Conservation (phyloP, 2,329 filamentous ascomycete species). For the Colletotrichum noveboracense region DNA sequence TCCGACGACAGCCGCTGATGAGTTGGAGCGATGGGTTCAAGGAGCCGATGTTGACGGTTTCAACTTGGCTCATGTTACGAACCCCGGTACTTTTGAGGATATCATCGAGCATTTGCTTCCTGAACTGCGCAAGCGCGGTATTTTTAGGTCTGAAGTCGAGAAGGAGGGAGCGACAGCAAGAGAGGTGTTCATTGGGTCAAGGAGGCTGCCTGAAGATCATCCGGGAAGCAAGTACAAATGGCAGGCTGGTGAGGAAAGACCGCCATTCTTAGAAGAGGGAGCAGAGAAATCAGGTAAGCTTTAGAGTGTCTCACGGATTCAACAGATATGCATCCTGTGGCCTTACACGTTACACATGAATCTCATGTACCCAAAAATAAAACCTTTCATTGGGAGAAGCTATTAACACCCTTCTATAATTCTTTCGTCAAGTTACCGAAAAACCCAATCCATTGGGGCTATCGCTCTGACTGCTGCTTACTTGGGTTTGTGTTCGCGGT, state of each 20-base stretch:
- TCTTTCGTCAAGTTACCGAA: background rate
- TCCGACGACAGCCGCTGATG: conserved; percentile 46
- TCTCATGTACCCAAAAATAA: background rate
- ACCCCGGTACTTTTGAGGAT: conserved; percentile 40
- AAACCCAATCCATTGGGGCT: background rate
- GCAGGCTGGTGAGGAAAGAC: conserved; percentile 6
- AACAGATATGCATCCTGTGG: rapidly evolving
- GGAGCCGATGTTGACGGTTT: conserved; percentile 47
- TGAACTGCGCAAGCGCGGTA: conserved; percentile 26
- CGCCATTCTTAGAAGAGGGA: background rate
- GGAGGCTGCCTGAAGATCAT: conserved; percentile 18
- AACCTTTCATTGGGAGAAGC: background rate
- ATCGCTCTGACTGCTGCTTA: background rate
- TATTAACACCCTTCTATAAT: background rate
- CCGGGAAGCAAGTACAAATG: conserved; percentile 18
- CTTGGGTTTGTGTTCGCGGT: background rate
- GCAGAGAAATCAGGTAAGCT: background rate
- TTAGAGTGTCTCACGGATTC: background rate
- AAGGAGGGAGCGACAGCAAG: conserved; percentile 21
- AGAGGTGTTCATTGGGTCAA: conserved; percentile 22
- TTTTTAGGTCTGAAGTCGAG: conserved; percentile 13
- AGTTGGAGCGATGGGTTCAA: conserved; percentile 46
- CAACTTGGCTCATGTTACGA: conserved; percentile 46
- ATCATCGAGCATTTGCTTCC: conserved; percentile 33
- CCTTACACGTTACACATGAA: background rate